Evolutionary conservation across 2,329 filamentous ascomycete genomes (phyloP).

Genomic region (Pestalotiopsis sp.): DNA sequence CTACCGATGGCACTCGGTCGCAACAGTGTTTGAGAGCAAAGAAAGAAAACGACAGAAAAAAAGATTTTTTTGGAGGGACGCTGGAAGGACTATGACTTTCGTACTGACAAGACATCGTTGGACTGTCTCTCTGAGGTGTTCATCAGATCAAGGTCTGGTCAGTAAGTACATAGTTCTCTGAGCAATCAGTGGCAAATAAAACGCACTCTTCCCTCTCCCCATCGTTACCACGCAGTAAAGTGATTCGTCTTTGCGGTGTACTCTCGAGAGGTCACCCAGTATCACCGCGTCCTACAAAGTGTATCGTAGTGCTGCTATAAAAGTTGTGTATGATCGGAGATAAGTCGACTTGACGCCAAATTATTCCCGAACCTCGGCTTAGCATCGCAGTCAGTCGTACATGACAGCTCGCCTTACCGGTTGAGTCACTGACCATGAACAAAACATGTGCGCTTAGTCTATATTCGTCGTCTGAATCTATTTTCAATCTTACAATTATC

Average conservation of each 20-base stretch:
- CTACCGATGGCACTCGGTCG: constrained; percentile 7
- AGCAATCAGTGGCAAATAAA: background rate
- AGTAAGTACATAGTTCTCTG: constrained; percentile 6
- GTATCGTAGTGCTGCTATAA: background rate
- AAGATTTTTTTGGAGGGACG: constrained; percentile 26
- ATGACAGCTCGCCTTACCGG: background rate
- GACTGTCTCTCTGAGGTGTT: constrained; percentile 6
- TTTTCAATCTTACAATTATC: background rate
- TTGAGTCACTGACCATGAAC: background rate
- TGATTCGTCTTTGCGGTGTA: background rate
- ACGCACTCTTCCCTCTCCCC: background rate
- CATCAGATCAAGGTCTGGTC: background rate
- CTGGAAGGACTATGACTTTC: constrained; percentile 28
- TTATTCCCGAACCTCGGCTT: background rate
- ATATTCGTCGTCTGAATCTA: background rate
- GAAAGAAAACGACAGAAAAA: constrained; percentile 19
- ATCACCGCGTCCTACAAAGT: background rate
- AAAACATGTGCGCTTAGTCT: background rate
- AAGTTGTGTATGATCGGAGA: background rate
- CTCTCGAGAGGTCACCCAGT: too few species aligned
- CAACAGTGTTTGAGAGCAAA: constrained; percentile 24
- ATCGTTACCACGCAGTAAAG: background rate
- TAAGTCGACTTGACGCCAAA: background rate
- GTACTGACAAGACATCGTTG: constrained; percentile 21
- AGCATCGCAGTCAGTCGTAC: background rate